Conservation (phyloP, 352 stramenopile species). For the Globisporangium lucens region DNA sequence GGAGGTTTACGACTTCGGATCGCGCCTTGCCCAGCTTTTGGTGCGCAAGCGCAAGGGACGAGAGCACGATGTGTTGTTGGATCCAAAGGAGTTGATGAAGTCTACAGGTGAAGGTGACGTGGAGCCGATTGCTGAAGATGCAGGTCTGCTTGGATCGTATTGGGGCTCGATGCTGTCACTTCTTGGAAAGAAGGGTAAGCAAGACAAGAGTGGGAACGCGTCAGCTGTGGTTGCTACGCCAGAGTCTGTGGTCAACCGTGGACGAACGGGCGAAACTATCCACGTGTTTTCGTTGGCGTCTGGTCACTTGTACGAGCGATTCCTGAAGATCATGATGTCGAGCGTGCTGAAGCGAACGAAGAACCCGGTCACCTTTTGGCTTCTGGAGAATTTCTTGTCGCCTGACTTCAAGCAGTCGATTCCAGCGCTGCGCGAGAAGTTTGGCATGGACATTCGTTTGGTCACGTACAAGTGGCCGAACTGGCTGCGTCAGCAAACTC, state of each 20-base stretch:
- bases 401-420: conserved; percentile 96
- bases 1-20: conserved; percentile 86
- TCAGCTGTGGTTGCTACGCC: conserved; percentile 3
- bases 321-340: conserved; percentile 99
- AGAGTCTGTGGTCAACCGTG: conserved; percentile 15
- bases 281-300: conserved; percentile 98
- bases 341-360: conserved; percentile 96
- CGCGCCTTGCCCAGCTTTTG: conserved; percentile 80
- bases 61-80: conserved; percentile 70
- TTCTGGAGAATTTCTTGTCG: conserved; percentile 99
- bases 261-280: conserved; percentile 89
- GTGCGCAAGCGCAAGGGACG: conserved; percentile 91
- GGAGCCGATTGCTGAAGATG: conserved; percentile 43
- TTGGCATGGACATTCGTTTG: conserved; percentile 97
- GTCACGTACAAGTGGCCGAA: conserved; percentile 99
- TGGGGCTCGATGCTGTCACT: conserved; percentile 74
- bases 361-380: conserved; percentile 99
- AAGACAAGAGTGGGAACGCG: conserved; percentile 12
- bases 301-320: conserved; percentile 98
- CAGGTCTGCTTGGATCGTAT: conserved; percentile 55
- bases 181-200: conserved; percentile 42
- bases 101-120: conserved; percentile 19
- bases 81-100: conserved; percentile 25
- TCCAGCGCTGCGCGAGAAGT: conserved; percentile 87
- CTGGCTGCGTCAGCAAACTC: conserved; percentile 97